Conservation (phyloP, 345 rosid genomes). For the Dimocarpus longan region DNA sequence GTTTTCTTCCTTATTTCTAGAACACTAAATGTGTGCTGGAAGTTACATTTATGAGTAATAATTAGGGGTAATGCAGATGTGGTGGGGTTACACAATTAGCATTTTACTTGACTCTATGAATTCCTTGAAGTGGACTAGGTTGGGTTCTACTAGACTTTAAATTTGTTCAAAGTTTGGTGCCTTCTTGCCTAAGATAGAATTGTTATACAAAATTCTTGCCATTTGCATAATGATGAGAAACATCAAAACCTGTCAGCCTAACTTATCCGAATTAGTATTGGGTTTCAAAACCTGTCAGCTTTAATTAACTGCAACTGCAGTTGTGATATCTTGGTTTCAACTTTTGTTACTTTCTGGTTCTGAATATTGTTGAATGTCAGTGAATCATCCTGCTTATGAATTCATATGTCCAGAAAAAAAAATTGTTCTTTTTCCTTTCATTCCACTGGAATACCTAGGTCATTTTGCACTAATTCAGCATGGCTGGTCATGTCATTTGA, state of each 20-base stretch:
- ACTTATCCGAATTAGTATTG: not conserved
- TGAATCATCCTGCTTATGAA: not conserved
- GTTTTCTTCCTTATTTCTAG: slow-evolving; percentile 15
- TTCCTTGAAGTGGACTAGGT: slow-evolving; percentile 1
- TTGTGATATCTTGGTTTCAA: not conserved
- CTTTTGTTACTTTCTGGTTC: not conserved
- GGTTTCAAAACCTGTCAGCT: not conserved
- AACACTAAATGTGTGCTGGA: slow-evolving; percentile 6
- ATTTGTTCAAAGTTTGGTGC: not conserved
- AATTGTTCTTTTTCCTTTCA: not conserved
- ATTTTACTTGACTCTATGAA: not conserved
- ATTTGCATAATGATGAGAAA: not conserved
- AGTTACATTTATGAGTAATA: not conserved
- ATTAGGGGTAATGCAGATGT: not conserved
- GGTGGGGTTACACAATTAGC: not conserved
- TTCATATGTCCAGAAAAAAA: not conserved
- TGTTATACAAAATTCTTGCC: not conserved
- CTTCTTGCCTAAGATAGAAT: not conserved
- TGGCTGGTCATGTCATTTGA: not conserved
- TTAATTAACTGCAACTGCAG: not conserved
- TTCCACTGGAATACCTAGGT: slow-evolving; percentile 4
- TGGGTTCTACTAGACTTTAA: slow-evolving; percentile 2
- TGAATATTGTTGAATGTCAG: not conserved
- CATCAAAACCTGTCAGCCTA: slow-evolving; percentile 10
- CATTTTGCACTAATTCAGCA: not conserved